These are phyloP conservation scores for Platanus orientalis DNA, from an alignment of 164 flowering plant genomes.

Conservation along the genomic window DNA sequence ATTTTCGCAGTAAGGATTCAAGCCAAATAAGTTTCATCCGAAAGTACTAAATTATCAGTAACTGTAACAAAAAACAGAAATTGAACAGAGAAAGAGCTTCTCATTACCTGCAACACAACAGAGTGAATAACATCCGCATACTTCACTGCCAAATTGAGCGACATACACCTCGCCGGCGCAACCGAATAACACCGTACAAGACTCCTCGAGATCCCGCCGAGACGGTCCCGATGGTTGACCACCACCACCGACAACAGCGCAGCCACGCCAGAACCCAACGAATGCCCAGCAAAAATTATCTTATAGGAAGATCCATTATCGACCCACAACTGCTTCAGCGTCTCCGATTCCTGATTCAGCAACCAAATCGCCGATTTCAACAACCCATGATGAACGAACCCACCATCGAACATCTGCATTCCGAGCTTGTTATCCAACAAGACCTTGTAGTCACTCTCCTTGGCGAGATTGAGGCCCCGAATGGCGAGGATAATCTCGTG, in stretches of 20 bases:
- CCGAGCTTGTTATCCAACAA: constrained; percentile 67
- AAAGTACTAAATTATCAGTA: not conserved
- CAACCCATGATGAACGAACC: constrained; percentile 78
- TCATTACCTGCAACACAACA: constrained; percentile 71
- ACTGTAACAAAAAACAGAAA: not conserved
- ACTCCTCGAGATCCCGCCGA: constrained; percentile 61
- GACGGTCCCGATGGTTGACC: constrained; percentile 46
- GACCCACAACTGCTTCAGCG: constrained; percentile 46
- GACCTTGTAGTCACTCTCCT: constrained; percentile 71
- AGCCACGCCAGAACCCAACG: constrained; percentile 85
- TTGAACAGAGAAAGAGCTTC: not conserved
- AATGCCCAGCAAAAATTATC: constrained; percentile 75
- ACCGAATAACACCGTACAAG: constrained; percentile 54
- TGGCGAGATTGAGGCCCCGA: constrained; percentile 69
- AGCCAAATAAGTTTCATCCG: not conserved
- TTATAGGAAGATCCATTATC: constrained; percentile 42
- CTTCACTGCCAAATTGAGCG: constrained; percentile 85
- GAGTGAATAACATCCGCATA: constrained; percentile 87
- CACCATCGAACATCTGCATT: constrained; percentile 80
- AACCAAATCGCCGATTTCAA: constrained; percentile 77
- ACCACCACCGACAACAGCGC: constrained; percentile 56
- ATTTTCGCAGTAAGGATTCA: too few relatives aligned
- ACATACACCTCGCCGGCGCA: constrained; percentile 95
- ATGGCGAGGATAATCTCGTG: constrained; percentile 70
- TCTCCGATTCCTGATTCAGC: constrained; percentile 55